These are phyloP conservation scores for Fusarium sp. DNA, from an alignment of 2,329 filamentous ascomycete species.

Conservation along the genomic window DNA sequence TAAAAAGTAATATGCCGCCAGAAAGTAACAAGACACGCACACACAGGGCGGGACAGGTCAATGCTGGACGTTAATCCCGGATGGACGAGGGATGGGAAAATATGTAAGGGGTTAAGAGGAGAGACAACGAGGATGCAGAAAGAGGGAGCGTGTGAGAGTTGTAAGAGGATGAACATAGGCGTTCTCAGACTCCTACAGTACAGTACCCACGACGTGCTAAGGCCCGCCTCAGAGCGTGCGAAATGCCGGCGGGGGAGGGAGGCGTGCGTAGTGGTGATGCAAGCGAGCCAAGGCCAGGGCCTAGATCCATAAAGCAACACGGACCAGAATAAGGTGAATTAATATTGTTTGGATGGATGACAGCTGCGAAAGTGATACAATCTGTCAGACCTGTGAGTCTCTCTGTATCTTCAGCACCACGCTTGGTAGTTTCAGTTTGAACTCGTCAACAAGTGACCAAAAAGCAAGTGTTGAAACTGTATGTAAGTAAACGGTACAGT, in stretches of 20 bases:
- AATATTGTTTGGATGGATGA: slow-evolving; percentile 19
- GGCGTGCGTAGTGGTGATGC: slow-evolving; percentile 47
- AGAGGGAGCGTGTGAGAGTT: slow-evolving; percentile 36
- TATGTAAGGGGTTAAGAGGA: slow-evolving; percentile 27
- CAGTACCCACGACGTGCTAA: slow-evolving; percentile 29
- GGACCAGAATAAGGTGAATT: slow-evolving; percentile 27
- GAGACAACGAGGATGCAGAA: slow-evolving; percentile 34
- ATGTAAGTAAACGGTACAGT: slow-evolving; percentile 4
- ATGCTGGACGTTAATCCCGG: slow-evolving; percentile 32
- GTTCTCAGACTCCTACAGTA: slow-evolving; percentile 40
- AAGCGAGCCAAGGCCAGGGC: slow-evolving; percentile 47
- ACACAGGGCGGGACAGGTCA: slow-evolving; percentile 25
- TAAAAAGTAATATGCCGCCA: slow-evolving; percentile 33
- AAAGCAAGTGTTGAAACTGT: slow-evolving; percentile 24
- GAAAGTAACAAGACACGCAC: slow-evolving; percentile 7
- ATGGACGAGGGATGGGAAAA: slow-evolving; percentile 29
- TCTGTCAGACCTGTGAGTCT: slow-evolving; percentile 8
- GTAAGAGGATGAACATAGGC: slow-evolving; percentile 40
- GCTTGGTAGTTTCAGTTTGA: slow-evolving; percentile 7
- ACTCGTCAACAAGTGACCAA: slow-evolving; percentile 15
- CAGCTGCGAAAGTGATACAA: slow-evolving; percentile 16
- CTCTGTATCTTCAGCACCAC: slow-evolving; percentile 12
- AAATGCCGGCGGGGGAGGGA: slow-evolving; percentile 46
- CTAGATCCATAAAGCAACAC: slow-evolving; percentile 45
- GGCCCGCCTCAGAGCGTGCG: slow-evolving; percentile 39